Evolutionary conservation across 2,329 filamentous ascomycete genomes (phyloP), one percentile per base, ranked within the genome.

Genomic region (Beauveria rudraprayagi): DNA sequence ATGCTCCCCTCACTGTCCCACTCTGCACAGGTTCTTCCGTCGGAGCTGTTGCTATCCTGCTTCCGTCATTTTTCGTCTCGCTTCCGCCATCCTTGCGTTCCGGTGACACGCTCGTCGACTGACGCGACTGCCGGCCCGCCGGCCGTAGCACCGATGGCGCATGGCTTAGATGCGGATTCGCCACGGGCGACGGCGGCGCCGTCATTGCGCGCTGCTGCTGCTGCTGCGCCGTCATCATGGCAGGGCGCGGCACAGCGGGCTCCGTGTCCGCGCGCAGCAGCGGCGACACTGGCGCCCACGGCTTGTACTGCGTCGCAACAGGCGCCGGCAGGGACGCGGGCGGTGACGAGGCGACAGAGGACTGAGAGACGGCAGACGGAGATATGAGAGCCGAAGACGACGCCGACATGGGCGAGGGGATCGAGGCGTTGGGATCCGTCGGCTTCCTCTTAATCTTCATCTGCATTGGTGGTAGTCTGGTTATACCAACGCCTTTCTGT

Each of bases 401-500:
- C 11, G 26, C 54, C 11, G 54, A 56, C 28, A 37, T 6, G 10
- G 54, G 54, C 4, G 54, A 47, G 5, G 54, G 54, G 8, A 56
- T 56, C 11, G 28, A 44, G 2, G 26, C 54, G 52, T 43, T 54
- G n/a, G 34, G 41, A 16, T 28, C 46, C 14, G 37, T 56, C 5
- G 60, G 53, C 28, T 61, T 61, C 11, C 60, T 47, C 37, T 26
- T 44, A 26, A 61, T 56, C 46, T 61, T 61, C 30, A 61, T 50
- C 16, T 30, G 55, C 44, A 22, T 28, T 16, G 34, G 34, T 37
- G 34, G 34, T 14, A 14, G 34, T 5, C 14, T 5, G 14, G 5
- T 37, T 5, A 37, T 37, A 37, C 11, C 30, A 14, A 71, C 59
- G 28, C 71, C 67, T 16, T 14, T 6, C 14, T 40, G 69, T 70